Evolutionary conservation across 1,284 basidiomycete species (phyloP).

Genomic region (Moniliophthora roreri): DNA sequence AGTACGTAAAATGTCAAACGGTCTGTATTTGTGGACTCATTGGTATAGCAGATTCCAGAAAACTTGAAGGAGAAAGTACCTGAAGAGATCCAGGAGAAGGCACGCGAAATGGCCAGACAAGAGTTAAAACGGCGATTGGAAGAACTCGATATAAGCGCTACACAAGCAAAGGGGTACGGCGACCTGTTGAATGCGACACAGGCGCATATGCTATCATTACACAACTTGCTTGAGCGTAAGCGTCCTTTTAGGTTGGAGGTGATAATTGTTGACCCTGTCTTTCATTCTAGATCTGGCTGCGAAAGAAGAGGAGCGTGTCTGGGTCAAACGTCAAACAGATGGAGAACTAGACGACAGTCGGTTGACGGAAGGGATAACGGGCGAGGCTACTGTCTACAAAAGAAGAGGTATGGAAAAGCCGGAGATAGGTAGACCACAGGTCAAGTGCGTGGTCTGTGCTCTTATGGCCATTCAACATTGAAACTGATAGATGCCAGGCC

Average conservation of each 20-base stretch:
- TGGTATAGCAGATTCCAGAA: conserved; percentile 44
- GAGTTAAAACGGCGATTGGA: conserved; percentile 59
- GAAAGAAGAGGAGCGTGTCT: conserved; percentile 66
- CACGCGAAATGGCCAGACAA: conserved; percentile 62
- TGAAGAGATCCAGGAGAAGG: conserved; percentile 58
- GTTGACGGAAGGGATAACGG: conserved; percentile 65
- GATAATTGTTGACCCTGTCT: not conserved
- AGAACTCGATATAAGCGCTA: conserved; percentile 57
- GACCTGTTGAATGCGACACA: conserved; percentile 51
- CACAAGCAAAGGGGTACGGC: conserved; percentile 58
- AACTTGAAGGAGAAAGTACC: conserved; percentile 57
- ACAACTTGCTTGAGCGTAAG: conserved; percentile 61
- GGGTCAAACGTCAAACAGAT: conserved; percentile 69
- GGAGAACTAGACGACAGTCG: conserved; percentile 67
- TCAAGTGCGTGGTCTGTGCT: conserved; percentile 45
- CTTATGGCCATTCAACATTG: not conserved
- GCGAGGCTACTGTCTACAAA: conserved; percentile 68
- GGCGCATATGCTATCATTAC: conserved; percentile 55
- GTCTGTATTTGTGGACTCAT: not conserved
- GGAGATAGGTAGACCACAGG: conserved; percentile 62
- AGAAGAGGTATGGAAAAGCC: conserved; percentile 67
- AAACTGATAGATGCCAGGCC: conserved; percentile 37
- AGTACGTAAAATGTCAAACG: conserved; percentile 27
- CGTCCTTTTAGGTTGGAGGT: conserved; percentile 6
- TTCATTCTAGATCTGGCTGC: conserved; percentile 53